Evolutionary conservation across 176 grass and related monocot species (phyloP).

Genomic region (Aegilops tauschii): DNA sequence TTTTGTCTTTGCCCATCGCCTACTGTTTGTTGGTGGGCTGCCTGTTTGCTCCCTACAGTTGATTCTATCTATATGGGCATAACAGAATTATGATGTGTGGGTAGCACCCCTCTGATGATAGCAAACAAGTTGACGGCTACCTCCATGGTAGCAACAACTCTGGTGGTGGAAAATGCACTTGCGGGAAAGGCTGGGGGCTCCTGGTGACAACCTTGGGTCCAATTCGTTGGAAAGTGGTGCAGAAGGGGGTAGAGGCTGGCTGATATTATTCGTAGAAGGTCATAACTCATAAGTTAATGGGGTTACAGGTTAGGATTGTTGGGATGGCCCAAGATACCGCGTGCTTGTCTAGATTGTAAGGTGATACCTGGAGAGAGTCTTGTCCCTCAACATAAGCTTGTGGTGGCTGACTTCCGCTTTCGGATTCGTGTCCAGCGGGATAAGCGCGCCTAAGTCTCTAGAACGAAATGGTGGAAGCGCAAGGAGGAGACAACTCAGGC

Average conservation of each 20-base stretch:
- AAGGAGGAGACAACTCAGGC: too few relatives aligned
- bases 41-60: not conserved
- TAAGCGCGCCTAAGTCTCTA: too few relatives aligned
- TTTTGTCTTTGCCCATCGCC: not conserved
- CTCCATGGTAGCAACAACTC: not conserved
- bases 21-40: not conserved
- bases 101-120: not conserved
- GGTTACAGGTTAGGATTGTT: not conserved
- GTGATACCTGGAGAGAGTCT: too few relatives aligned
- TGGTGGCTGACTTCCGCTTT: too few relatives aligned
- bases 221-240: not conserved
- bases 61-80: not conserved
- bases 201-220: not conserved
- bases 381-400: too few relatives aligned
- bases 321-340: not conserved
- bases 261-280: not conserved
- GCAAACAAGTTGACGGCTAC: not conserved
- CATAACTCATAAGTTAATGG: not conserved
- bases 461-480: too few relatives aligned
- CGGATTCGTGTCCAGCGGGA: too few relatives aligned
- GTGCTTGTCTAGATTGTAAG: too few relatives aligned
- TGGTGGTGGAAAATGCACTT: not conserved
- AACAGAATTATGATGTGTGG: not conserved
- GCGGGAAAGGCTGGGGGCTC: not conserved
- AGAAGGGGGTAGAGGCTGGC: not conserved